phyloP scores from a whole-genome alignment of 2,329 filamentous ascomycete species.

The Pestalotiopsis sp. region DNA sequence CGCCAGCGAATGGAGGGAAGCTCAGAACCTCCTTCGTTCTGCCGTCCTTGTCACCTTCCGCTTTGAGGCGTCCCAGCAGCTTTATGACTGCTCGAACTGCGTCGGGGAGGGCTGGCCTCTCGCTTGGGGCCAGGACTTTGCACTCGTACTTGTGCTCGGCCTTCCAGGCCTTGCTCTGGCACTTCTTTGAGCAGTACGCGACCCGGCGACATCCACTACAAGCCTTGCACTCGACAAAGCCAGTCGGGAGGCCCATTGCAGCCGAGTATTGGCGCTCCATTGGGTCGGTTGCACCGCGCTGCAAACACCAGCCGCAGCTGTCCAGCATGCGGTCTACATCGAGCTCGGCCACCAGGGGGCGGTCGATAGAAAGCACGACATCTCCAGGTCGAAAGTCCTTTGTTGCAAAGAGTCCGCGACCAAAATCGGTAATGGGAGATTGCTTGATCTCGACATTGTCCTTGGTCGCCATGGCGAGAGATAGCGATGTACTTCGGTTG shows the following conservation, averaged over 20 bases:
- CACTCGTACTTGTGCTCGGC: conserved; percentile 32
- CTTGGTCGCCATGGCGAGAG: background rate
- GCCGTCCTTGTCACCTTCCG: conserved; percentile 18
- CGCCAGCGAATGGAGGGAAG: conserved; percentile 22
- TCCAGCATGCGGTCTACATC: conserved; percentile 24
- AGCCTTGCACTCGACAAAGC: conserved; percentile 24
- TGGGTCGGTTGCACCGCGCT: conserved; percentile 25
- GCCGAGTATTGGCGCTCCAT: conserved; percentile 19
- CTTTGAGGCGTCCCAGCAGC: conserved; percentile 27
- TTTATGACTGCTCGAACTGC: conserved; percentile 27
- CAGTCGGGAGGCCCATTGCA: conserved; percentile 28
- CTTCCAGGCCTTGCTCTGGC: conserved; percentile 31
- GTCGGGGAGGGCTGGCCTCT: conserved; percentile 21
- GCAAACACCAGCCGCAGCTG: conserved; percentile 31
- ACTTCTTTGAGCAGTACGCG: conserved; percentile 30
- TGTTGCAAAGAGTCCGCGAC: conserved; percentile 28
- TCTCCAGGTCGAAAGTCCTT: conserved; percentile 28
- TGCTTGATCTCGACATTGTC: conserved; percentile 23
- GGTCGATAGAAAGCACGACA: conserved; percentile 23
- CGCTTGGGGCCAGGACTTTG: conserved; percentile 26
- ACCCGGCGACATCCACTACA: conserved; percentile 27
- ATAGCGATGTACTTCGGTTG: background rate
- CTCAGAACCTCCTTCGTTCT: conserved; percentile 20
- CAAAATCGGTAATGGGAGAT: conserved; percentile 24
- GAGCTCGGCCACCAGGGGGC: conserved; percentile 27